Conservation (phyloP, 1,284 basidiomycete species). For the Moniliophthora roreri region DNA sequence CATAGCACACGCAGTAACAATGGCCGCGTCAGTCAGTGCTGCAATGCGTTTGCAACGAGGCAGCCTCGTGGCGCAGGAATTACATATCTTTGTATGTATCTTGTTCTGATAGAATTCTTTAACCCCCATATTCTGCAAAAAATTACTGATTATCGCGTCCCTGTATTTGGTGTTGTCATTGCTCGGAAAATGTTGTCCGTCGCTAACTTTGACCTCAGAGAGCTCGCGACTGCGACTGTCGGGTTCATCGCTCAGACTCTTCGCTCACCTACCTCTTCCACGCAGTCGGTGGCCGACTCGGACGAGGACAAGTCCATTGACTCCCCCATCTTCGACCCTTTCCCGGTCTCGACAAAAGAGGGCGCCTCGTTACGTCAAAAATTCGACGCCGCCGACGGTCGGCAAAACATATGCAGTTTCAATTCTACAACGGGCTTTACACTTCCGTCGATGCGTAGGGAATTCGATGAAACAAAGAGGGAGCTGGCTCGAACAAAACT, state of each 20-base stretch:
- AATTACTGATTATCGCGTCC: slow-evolving; percentile 34
- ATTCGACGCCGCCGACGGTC: slow-evolving; percentile 43
- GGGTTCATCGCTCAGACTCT: slow-evolving; percentile 50
- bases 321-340: slow-evolving; percentile 32
- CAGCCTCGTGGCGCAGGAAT: slow-evolving; percentile 7
- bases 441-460: slow-evolving; percentile 50
- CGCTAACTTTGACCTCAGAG: slow-evolving; percentile 55
- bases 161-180: slow-evolving; percentile 36
- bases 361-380: slow-evolving; percentile 48
- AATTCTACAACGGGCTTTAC: slow-evolving; percentile 31
- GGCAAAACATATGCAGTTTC: slow-evolving; percentile 38
- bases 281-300: slow-evolving; percentile 16
- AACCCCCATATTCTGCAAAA: slow-evolving; percentile 10
- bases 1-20: slow-evolving; percentile 1
- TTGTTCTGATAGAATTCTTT: slow-evolving; percentile 7
- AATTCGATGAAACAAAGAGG: slow-evolving; percentile 53
- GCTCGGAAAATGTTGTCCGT: slow-evolving; percentile 44
- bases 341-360: slow-evolving; percentile 37
- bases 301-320: slow-evolving; percentile 23
- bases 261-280: slow-evolving; percentile 35
- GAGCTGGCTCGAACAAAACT: slow-evolving; percentile 54
- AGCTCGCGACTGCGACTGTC: slow-evolving; percentile 56
- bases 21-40: neutral
- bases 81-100: slow-evolving; percentile 1
- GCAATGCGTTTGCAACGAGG: slow-evolving; percentile 21